Percentiles rank a stretch among this genome's conserved stretches.
Conservation (phyloP, 2,329 filamentous ascomycete species). For the Cordyceps fumosorosea region DNA sequence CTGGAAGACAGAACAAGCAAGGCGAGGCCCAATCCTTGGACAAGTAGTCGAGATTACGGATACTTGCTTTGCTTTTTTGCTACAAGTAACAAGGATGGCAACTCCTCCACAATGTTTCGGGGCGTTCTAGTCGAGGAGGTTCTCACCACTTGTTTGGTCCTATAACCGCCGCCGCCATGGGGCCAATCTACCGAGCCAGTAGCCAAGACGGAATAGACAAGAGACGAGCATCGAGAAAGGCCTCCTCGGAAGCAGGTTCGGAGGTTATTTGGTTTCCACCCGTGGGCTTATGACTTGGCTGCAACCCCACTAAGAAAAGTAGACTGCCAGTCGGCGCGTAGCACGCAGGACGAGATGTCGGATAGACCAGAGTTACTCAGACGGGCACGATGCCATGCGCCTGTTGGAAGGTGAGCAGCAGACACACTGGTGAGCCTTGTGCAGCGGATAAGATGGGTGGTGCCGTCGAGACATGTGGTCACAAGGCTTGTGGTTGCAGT, state of each 20-base stretch:
- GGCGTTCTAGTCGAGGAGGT: neutral
- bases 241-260: neutral
- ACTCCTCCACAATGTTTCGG: neutral
- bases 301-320: neutral
- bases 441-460: neutral
- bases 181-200: neutral
- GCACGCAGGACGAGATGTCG: neutral
- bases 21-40: neutral
- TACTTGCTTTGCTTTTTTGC: neutral
- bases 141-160: neutral
- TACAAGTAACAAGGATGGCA: neutral
- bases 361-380: neutral
- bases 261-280: neutral
- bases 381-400: neutral
- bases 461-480: slow-evolving; percentile 4
- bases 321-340: neutral
- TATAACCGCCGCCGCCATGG: neutral
- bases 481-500: neutral
- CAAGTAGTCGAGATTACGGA: neutral
- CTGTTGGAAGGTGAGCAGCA: slow-evolving; percentile 1
- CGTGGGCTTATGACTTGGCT: neutral
- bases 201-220: neutral
- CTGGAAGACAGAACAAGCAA: neutral
- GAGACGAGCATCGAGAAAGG: neutral
- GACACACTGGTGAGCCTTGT: neutral